A percentile compares a stretch with the other conserved stretches of the same genome.
Conservation (phyloP, 495 filamentous ascomycete genomes). For the Trichocladium antarcticum region DNA sequence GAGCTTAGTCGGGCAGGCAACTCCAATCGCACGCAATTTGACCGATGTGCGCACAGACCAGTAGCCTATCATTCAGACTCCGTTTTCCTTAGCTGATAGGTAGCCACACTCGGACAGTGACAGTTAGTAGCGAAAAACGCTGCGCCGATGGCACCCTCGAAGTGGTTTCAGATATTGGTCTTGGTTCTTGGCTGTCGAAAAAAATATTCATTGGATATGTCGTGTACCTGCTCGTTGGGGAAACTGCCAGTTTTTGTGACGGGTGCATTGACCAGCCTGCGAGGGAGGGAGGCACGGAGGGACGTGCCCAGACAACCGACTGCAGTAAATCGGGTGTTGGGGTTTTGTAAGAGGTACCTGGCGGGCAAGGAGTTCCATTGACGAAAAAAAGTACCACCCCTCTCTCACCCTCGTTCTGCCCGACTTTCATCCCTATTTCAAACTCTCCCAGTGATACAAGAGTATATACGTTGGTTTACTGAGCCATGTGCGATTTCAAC, state of each 20-base stretch:
- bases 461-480: no score
- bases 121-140: not conserved
- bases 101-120: no score
- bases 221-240: no score
- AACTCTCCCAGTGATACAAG: not conserved
- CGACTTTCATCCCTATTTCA: not conserved
- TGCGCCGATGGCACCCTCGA: not conserved
- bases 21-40: no score
- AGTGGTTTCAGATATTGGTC: not conserved
- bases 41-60: no score
- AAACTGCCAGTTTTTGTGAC: no score
- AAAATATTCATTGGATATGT: not conserved
- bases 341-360: slow-evolving; percentile 15
- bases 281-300: slow-evolving; percentile 5
- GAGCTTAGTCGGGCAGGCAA: no score
- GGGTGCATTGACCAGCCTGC: slow-evolving; percentile 8
- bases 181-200: not conserved
- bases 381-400: not conserved
- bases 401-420: not conserved
- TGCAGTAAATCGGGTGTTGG: not conserved
- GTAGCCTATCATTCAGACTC: no score
- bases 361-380: not conserved
- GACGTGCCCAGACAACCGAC: slow-evolving; percentile 2
- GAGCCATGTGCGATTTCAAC: no score
- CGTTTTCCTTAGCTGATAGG: no score